phyloP scores from a whole-genome alignment of 1,284 basidiomycete species.

The Ustilago vetiveriae region DNA sequence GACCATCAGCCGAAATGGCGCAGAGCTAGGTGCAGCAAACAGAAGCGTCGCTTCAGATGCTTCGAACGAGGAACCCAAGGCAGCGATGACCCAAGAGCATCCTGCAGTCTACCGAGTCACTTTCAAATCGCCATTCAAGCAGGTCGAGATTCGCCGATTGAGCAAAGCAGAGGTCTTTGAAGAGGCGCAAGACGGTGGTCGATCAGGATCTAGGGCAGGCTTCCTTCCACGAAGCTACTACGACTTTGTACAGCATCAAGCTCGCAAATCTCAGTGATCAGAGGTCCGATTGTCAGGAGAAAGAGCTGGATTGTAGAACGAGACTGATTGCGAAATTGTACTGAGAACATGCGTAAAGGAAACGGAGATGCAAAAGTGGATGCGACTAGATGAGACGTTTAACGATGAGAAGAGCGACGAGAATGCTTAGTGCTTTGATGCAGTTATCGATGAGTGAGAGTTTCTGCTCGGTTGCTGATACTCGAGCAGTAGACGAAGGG shows the following conservation, averaged over 20 bases:
- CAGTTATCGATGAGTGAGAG: constrained; percentile 37
- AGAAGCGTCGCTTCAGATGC: too few relatives aligned
- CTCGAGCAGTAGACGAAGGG: neutral
- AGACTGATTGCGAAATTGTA: constrained; percentile 4
- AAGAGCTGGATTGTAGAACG: neutral
- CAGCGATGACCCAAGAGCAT: neutral
- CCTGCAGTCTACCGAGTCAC: constrained; percentile 55
- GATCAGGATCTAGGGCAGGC: constrained; percentile 36
- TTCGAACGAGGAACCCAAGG: neutral
- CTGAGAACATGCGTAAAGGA: too few relatives aligned
- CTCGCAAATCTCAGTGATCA: too few relatives aligned
- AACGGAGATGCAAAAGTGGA: neutral
- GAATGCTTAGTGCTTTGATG: constrained; percentile 38
- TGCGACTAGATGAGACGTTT: constrained; percentile 36
- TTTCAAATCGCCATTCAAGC: constrained; percentile 48
- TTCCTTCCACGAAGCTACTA: constrained; percentile 49
- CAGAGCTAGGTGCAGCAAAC: too few relatives aligned
- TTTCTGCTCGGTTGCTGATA: constrained; percentile 25
- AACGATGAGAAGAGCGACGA: constrained; percentile 40
- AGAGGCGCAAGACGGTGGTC: constrained; percentile 39
- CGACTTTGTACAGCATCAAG: constrained; percentile 36
- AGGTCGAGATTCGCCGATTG: constrained; percentile 23
- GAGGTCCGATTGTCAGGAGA: too few relatives aligned
- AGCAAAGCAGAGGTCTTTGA: constrained; percentile 13
- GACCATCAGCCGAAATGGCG: constrained; percentile 10